Percentiles rank a stretch among this genome's conserved stretches.
Conservation (phyloP, 192 early-diverging fungal species). For the Mortierella hygrophila region DNA sequence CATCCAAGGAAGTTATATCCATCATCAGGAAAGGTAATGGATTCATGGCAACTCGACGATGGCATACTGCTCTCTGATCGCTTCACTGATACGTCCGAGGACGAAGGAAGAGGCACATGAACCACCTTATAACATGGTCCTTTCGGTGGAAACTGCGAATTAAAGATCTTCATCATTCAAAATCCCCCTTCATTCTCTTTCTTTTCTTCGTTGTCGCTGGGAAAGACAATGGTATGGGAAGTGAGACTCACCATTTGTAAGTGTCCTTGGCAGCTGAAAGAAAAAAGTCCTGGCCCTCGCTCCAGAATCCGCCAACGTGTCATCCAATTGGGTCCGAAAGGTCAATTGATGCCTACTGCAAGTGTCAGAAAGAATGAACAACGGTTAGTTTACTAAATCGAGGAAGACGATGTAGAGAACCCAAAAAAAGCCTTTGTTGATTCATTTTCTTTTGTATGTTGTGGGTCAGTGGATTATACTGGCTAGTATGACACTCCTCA, state of each 20-base stretch:
- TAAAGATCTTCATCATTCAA: constrained; percentile 51
- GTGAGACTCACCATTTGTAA: constrained; percentile 18
- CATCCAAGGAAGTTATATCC: constrained; percentile 58
- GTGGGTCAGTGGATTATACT: constrained; percentile 60
- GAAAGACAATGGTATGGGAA: not conserved
- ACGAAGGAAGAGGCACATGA: constrained; percentile 30
- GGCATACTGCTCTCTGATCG: constrained; percentile 60
- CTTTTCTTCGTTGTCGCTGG: not conserved
- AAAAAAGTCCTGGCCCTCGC: not conserved
- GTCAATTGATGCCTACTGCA: not conserved
- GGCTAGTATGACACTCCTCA: constrained; percentile 61
- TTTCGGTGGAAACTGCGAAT: constrained; percentile 60
- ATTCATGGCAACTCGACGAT: constrained; percentile 54
- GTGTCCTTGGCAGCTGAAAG: not conserved
- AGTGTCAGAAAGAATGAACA: not conserved
- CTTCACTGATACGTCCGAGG: constrained; percentile 36
- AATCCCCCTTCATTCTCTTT: not conserved
- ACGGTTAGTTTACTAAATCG: not conserved
- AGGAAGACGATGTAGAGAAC: not conserved
- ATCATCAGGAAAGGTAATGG: constrained; percentile 42
- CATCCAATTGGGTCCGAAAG: not conserved
- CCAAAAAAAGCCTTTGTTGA: not conserved
- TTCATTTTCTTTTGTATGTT: constrained; percentile 5
- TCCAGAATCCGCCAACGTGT: not conserved
- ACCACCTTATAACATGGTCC: constrained; percentile 54